Evolutionary conservation across 192 early-diverging fungal species (phyloP).

Genomic region (Phlyctochytrium planicorne): DNA sequence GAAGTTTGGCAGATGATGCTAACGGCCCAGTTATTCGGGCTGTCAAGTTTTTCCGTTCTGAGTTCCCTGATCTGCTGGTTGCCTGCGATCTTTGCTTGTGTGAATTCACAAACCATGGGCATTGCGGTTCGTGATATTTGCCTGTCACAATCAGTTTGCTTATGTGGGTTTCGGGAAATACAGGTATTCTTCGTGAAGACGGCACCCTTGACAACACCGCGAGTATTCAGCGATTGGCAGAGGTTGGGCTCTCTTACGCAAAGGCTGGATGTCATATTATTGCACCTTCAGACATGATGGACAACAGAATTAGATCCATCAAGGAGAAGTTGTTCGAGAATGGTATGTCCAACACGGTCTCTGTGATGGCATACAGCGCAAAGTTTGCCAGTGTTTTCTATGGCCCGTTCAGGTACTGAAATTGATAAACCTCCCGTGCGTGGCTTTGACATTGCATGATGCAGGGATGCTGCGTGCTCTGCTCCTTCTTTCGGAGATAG

Average conservation of each 20-base stretch:
- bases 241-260: conserved; percentile 85
- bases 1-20: conserved; percentile 79
- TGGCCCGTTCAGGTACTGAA: conserved; percentile 84
- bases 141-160: conserved; percentile 21
- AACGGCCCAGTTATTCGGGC: conserved; percentile 83
- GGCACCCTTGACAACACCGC: conserved; percentile 79
- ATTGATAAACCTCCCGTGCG: conserved; percentile 4
- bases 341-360: conserved; percentile 73
- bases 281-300: conserved; percentile 98
- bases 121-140: conserved; percentile 91
- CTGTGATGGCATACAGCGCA: conserved; percentile 95
- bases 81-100: conserved; percentile 97
- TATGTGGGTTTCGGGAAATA: too few relatives aligned
- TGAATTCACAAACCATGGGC: conserved; percentile 94
- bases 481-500: conserved; percentile 91
- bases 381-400: conserved; percentile 96
- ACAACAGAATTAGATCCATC: conserved; percentile 88
- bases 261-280: conserved; percentile 89
- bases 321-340: conserved; percentile 77
- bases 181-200: conserved; percentile 48
- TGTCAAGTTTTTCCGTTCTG: conserved; percentile 69
- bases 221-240: conserved; percentile 75
- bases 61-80: conserved; percentile 79
- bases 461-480: conserved; percentile 84
- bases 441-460: neutral